A percentile compares a stretch with the other conserved stretches of the same genome.
phyloP scores from a whole-genome alignment of 2,329 filamentous ascomycete species.

The Diaporthe vaccinii region DNA sequence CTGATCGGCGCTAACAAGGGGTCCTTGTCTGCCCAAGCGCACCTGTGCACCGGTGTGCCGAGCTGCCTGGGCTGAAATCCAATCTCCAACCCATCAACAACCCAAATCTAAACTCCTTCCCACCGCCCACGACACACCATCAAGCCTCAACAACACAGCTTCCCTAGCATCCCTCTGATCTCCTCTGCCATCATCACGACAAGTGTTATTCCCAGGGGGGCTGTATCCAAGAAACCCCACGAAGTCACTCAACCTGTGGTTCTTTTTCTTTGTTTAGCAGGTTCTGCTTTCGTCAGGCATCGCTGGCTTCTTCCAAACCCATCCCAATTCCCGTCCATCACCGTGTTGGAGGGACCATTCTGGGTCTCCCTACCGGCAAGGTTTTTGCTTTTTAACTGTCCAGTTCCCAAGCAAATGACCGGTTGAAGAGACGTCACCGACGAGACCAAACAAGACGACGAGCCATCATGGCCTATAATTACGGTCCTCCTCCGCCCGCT shows the following conservation, averaged over 20 bases:
- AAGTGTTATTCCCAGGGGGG: constrained; percentile 27
- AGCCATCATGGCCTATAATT: constrained; percentile 64
- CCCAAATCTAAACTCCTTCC: constrained; percentile 10
- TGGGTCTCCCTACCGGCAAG: neutral
- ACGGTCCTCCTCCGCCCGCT: constrained; percentile 67
- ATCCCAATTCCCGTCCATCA: neutral
- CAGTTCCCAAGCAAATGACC: neutral
- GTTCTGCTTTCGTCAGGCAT: neutral
- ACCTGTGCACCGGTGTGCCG: neutral
- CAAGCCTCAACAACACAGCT: neutral
- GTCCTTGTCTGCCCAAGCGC: neutral
- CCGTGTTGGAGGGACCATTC: neutral
- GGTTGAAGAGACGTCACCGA: neutral
- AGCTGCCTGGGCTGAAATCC: constrained; percentile 21
- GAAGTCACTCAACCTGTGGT: neutral
- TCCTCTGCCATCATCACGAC: constrained; percentile 28
- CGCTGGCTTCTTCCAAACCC: neutral
- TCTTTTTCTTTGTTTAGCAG: neutral
- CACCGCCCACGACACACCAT: neutral
- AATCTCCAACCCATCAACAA: constrained; percentile 5
- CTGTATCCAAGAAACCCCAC: neutral
- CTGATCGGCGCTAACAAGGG: constrained; percentile 11
- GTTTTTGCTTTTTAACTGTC: neutral
- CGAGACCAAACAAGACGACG: constrained; percentile 1
- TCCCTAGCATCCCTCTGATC: neutral